These are phyloP conservation scores for Xylaria palmicola DNA, from an alignment of 495 filamentous ascomycete species.

Conservation along the genomic window DNA sequence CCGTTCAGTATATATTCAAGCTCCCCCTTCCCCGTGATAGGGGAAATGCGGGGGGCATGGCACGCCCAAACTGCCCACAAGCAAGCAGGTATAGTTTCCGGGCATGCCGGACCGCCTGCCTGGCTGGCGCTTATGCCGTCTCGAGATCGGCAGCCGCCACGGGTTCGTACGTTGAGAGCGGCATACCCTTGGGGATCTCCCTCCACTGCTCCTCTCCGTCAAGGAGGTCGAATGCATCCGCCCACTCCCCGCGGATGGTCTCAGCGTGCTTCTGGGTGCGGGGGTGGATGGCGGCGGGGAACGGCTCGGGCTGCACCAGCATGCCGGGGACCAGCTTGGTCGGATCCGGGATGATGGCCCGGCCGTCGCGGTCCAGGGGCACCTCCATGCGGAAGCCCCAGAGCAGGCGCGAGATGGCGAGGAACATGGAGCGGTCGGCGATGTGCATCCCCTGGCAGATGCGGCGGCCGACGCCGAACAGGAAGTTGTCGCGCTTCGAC, in stretches of 20 bases:
- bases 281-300: constrained; percentile 12
- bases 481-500: constrained; percentile 36
- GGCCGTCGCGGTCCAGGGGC: constrained; percentile 23
- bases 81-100: no score
- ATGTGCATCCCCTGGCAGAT: constrained; percentile 57
- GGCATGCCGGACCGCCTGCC: no score
- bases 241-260: constrained; percentile 12
- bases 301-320: constrained; percentile 17
- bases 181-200: constrained; percentile 20
- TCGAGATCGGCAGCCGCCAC: constrained; percentile 3
- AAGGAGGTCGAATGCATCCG: constrained; percentile 5
- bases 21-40: no score
- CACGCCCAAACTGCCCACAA: no score
- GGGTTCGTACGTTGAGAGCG: constrained; percentile 17
- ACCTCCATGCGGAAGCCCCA: constrained; percentile 47
- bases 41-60: no score
- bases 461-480: constrained; percentile 56
- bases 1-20: no score
- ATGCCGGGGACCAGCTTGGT: constrained; percentile 12
- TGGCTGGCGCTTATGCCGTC: neutral
- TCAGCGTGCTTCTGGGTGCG: constrained; percentile 14
- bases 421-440: constrained; percentile 51
- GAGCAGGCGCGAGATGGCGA: constrained; percentile 46
- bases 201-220: constrained; percentile 17
- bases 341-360: constrained; percentile 8